Conservation (phyloP, 805 yeast species). For the Yarrowia phangngaensis region DNA sequence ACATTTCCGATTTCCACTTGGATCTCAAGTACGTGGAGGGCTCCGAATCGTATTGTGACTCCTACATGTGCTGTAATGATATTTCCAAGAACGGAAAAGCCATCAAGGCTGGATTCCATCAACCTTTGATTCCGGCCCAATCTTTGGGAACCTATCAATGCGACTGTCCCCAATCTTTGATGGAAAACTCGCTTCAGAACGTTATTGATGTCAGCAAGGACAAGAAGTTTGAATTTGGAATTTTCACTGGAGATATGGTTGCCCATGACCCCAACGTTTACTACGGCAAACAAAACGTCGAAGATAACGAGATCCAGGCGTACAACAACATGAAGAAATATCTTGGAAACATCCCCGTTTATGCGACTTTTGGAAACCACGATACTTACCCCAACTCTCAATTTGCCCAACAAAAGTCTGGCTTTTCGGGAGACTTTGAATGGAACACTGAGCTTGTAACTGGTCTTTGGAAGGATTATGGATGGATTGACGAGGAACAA, state of each 20-base stretch:
- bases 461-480: constrained; percentile 47
- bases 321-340: constrained; percentile 52
- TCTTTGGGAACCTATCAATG: constrained; percentile 60
- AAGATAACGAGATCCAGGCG: constrained; percentile 50
- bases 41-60: constrained; percentile 45
- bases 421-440: constrained; percentile 44
- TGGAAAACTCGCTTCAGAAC: constrained; percentile 55
- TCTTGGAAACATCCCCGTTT: constrained; percentile 54
- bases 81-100: constrained; percentile 24
- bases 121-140: constrained; percentile 51
- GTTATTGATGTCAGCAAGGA: constrained; percentile 41
- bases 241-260: constrained; percentile 72
- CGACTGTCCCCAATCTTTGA: constrained; percentile 60
- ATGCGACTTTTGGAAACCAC: constrained; percentile 64
- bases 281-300: constrained; percentile 48
- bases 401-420: constrained; percentile 52
- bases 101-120: constrained; percentile 4
- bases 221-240: constrained; percentile 52
- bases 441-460: constrained; percentile 51
- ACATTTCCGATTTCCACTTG: constrained; percentile 63
- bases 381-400: constrained; percentile 72
- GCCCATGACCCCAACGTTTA: constrained; percentile 54
- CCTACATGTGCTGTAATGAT: constrained; percentile 58
- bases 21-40: constrained; percentile 49
- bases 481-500: constrained; percentile 44